Percentiles rank a stretch among this genome's conserved stretches.
Evolutionary conservation across 331 rosid species (phyloP).

Genomic region (Arachis monticola): DNA sequence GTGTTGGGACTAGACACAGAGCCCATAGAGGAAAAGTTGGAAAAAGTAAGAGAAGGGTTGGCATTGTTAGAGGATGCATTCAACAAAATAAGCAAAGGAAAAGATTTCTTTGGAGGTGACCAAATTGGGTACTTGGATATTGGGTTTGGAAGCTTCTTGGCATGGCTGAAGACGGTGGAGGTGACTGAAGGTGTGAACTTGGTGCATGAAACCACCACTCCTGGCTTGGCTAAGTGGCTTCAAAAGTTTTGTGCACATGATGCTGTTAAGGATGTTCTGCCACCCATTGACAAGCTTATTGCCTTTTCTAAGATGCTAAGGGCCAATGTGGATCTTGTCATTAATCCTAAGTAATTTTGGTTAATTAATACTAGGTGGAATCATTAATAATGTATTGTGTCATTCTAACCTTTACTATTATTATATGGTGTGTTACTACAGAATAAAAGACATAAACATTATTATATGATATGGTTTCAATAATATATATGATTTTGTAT

Average conservation of each 20-base stretch:
- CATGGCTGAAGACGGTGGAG: background rate
- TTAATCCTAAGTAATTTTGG: background rate
- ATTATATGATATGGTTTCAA: too few relatives aligned
- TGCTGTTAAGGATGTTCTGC: background rate
- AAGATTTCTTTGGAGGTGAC: background rate
- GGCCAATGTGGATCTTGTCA: background rate
- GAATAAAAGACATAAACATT: too few relatives aligned
- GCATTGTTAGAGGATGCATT: background rate
- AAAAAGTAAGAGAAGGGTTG: background rate
- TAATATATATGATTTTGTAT: too few relatives aligned
- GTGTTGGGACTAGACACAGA: background rate
- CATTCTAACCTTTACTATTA: background rate
- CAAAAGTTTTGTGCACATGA: background rate
- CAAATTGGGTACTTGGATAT: background rate
- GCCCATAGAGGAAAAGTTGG: background rate
- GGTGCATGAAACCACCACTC: background rate
- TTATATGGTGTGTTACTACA: too few relatives aligned
- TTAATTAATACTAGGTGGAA: background rate
- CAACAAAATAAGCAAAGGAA: background rate
- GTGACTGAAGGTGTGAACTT: background rate
- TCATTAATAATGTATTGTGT: background rate
- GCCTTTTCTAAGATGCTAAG: background rate
- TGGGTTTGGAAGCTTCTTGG: background rate
- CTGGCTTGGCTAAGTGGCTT: background rate
- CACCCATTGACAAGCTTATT: background rate